A percentile compares a stretch with the other conserved stretches of the same genome.
Conservation (phyloP, 2,329 filamentous ascomycete species). For the Trichophyton rubrum region DNA sequence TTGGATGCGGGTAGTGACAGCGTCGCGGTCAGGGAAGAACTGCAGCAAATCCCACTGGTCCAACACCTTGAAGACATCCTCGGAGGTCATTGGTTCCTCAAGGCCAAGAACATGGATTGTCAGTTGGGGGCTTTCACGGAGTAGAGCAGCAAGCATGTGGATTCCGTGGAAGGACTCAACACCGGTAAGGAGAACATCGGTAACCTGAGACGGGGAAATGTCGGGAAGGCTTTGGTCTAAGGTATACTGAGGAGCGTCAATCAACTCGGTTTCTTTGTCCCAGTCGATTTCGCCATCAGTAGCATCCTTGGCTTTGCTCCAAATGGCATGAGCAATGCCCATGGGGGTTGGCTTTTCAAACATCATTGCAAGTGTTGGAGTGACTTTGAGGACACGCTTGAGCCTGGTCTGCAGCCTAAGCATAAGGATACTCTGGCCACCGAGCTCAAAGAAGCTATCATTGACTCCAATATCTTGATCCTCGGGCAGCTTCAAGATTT, state of each 20-base stretch:
- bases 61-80: background rate
- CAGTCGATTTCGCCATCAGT: conserved; percentile 7
- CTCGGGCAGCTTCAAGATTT: conserved; percentile 7
- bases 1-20: background rate
- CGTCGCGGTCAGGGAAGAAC: conserved; percentile 1
- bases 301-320: background rate
- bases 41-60: conserved; percentile 4
- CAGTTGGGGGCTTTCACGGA: background rate
- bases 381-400: conserved; percentile 6
- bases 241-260: background rate
- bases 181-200: conserved; percentile 8
- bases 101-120: conserved; percentile 5
- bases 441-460: conserved; percentile 10
- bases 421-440: conserved; percentile 9
- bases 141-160: conserved; percentile 6
- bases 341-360: conserved; percentile 8
- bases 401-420: conserved; percentile 7
- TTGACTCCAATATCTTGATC: conserved; percentile 3
- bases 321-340: conserved; percentile 7
- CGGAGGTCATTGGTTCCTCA: background rate
- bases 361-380: conserved; percentile 6
- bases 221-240: background rate
- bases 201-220: background rate
- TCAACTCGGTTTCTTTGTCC: conserved; percentile 5
- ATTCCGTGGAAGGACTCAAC: conserved; percentile 8